Base-by-base conservation (phyloP, 148 eudicot genomes). In the Limonium bicolor region DNA sequence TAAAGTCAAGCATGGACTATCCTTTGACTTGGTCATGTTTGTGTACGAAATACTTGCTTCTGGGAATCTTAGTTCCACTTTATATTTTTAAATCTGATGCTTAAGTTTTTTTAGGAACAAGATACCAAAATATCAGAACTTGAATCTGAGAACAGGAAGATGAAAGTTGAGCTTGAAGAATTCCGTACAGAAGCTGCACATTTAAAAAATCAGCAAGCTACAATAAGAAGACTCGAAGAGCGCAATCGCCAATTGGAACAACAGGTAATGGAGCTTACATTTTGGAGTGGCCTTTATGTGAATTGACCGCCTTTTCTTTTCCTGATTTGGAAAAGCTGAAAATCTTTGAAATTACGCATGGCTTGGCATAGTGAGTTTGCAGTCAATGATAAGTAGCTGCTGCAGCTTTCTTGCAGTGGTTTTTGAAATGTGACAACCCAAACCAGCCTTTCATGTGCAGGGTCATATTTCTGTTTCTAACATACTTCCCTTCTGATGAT, bases 81-180 rank as follows among this genome's bases (percentile, higher is more conserved):
- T n/a, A n/a, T n/a, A n/a, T n/a, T n/a, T n/a, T n/a, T n/a, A n/a
- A n/a, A n/a, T n/a, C n/a, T n/a, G n/a, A n/a, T n/a, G n/a, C n/a
- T n/a, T n/a, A n/a, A n/a, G n/a, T n/a, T n/a, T n/a, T 17, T 66
- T 40, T 67, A 90, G 97, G 97, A 84, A 29, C 88, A 77, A 63
- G 95, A 83, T 51, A 21, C 56, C 13, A 84, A 64, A 61, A 59
- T 90, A 43, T 77, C 70, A 47, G 97, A 90, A 52, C 60, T 90
- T 38, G 97, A 90, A 60, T 80, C 94, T 54, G 97, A 80, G 48
- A 88, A 84, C 56, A 63, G 87, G 46, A 88, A 84, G 59, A 88
- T 90, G 97, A 84, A 80, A 75, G 79, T 73, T 66, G 97, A 90
- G 66, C 97, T 90, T 25, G 97, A 84, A 67, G 97, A 90, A 52